phyloP scores from a whole-genome alignment of 371 early-diverging fungal species.

The Mortierella sp. region DNA sequence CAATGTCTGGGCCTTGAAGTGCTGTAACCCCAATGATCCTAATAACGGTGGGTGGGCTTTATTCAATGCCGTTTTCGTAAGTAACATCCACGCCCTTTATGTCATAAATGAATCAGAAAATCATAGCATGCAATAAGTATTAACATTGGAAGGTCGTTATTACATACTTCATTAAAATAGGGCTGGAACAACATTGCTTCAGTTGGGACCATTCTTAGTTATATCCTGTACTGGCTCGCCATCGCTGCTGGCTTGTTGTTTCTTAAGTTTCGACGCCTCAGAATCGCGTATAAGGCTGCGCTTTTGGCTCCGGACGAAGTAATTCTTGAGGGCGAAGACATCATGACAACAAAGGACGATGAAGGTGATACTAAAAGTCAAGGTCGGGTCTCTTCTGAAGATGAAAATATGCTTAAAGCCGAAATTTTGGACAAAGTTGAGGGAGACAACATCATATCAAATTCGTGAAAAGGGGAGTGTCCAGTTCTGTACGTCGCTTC shows the following conservation, averaged over 20 bases:
- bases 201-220: conserved; percentile 73
- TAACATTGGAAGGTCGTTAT: not conserved
- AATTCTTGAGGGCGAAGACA: not conserved
- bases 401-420: no score
- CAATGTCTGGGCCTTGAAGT: conserved; percentile 57
- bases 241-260: conserved; percentile 42
- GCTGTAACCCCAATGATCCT: conserved; percentile 44
- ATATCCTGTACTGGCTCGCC: conserved; percentile 80
- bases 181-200: conserved; percentile 86
- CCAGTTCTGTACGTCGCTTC: no score
- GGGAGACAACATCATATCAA: no score
- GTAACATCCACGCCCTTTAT: not conserved
- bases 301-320: not conserved
- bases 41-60: conserved; percentile 32
- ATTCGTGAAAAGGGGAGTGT: no score
- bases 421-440: no score
- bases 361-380: not conserved
- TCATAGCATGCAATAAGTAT: not conserved
- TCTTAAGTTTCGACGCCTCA: conserved; percentile 38
- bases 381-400: no score
- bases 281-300: not conserved
- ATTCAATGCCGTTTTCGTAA: conserved; percentile 65
- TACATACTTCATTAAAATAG: not conserved
- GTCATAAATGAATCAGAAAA: not conserved
- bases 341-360: not conserved